Evolutionary conservation across 352 stramenopile genomes (phyloP).

Genomic region (Pythium insidiosum): DNA sequence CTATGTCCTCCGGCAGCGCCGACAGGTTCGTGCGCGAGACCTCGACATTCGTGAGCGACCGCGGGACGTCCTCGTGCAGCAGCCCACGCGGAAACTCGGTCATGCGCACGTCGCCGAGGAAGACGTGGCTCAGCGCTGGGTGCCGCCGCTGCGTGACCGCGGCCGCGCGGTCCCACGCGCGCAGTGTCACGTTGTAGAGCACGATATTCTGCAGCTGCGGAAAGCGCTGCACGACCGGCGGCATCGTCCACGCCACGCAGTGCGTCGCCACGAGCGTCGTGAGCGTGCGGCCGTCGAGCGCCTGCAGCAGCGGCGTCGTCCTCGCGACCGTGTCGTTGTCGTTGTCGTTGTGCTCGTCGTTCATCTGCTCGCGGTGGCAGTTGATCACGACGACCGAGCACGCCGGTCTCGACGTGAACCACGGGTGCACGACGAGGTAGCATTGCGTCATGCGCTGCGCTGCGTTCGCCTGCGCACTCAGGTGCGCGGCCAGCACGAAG

Average conservation of each 20-base stretch:
- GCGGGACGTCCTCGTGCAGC: conserved; percentile 1
- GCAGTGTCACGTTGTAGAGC: conserved; percentile 4
- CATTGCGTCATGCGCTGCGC: neutral
- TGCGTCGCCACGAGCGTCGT: conserved; percentile 2
- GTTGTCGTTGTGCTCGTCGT: neutral
- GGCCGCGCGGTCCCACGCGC: neutral
- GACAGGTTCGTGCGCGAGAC: conserved; percentile 13
- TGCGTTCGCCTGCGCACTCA: neutral
- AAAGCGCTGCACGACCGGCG: neutral
- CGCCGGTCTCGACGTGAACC: neutral
- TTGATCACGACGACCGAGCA: conserved; percentile 4
- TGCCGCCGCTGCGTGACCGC: neutral
- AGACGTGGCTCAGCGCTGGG: neutral
- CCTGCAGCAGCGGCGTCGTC: neutral
- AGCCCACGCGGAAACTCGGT: neutral
- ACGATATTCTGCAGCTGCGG: neutral
- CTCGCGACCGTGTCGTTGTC: conserved; percentile 3
- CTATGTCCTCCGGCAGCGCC: conserved; percentile 2
- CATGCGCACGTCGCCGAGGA: neutral
- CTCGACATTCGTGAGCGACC: conserved; percentile 2
- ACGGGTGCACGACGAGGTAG: neutral
- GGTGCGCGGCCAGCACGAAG: neutral
- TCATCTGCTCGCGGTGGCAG: neutral
- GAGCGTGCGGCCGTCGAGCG: neutral
- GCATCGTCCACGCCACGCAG: conserved; percentile 1